A percentile compares a stretch with the other conserved stretches of the same genome.
Conservation (phyloP, 371 early-diverging fungal species). For the Chytridium lagenaria region DNA sequence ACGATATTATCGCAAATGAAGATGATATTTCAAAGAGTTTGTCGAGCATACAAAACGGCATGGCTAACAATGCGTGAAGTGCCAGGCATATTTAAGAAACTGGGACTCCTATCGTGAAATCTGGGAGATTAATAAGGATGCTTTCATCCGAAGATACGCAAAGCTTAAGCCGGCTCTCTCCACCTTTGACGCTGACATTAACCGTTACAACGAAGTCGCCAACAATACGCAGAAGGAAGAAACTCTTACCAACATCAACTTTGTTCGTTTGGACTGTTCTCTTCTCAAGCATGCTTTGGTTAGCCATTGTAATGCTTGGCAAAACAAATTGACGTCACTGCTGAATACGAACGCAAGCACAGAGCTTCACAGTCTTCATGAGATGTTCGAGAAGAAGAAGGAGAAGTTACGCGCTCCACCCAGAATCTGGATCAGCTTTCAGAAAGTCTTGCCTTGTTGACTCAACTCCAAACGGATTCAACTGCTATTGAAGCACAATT, state of each 20-base stretch:
- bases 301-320: constrained; percentile 63
- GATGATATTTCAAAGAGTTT: constrained; percentile 65
- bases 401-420: constrained; percentile 53
- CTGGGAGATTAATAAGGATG: constrained; percentile 72
- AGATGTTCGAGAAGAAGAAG: constrained; percentile 57
- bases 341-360: constrained; percentile 60
- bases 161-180: constrained; percentile 67
- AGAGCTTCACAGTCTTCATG: constrained; percentile 55
- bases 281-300: constrained; percentile 63
- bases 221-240: constrained; percentile 69
- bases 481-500: constrained; percentile 59
- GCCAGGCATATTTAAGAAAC: constrained; percentile 59
- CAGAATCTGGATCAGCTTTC: constrained; percentile 59
- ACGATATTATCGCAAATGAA: constrained; percentile 58
- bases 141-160: constrained; percentile 66
- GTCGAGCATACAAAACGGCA: constrained; percentile 57
- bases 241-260: constrained; percentile 63
- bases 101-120: constrained; percentile 70
- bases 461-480: constrained; percentile 53
- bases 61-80: constrained; percentile 60
- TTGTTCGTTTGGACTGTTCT: constrained; percentile 62
- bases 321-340: constrained; percentile 62
- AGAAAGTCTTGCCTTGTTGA: constrained; percentile 52
- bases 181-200: constrained; percentile 68
- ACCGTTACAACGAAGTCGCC: constrained; percentile 66